Conservation (phyloP, 1,284 basidiomycete genomes). For the Papiliotrema fonsecae region DNA sequence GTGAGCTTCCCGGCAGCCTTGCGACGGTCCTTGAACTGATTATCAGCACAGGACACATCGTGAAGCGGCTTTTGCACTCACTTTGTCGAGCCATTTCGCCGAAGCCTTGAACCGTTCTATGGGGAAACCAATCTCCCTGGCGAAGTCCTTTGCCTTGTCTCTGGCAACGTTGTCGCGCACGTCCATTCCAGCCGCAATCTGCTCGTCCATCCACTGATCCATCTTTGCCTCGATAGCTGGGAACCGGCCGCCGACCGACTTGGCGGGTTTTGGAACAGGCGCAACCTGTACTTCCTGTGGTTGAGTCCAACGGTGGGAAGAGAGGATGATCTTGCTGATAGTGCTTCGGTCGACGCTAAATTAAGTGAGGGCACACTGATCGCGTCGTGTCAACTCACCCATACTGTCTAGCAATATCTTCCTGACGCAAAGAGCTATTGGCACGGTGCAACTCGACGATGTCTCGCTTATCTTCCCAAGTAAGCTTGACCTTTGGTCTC, state of each 20-base stretch:
- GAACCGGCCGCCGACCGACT: constrained; percentile 38
- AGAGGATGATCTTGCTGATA: constrained; percentile 52
- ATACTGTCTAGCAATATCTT: constrained; percentile 49
- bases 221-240: constrained; percentile 50
- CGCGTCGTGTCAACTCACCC: constrained; percentile 17
- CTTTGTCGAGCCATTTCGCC: constrained; percentile 53
- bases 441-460: constrained; percentile 48
- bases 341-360: constrained; percentile 52
- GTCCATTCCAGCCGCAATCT: constrained; percentile 35
- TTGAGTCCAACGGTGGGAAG: constrained; percentile 34
- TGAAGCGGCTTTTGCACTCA: constrained; percentile 33
- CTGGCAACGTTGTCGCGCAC: constrained; percentile 48
- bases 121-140: constrained; percentile 44
- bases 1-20: constrained; percentile 22
- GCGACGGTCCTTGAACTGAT: constrained; percentile 39
- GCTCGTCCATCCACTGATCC: constrained; percentile 45
- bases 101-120: constrained; percentile 52
- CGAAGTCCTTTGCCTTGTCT: constrained; percentile 48
- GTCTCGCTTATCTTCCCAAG: constrained; percentile 46
- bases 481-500: constrained; percentile 44
- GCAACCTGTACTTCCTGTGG: constrained; percentile 22
- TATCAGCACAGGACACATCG: background rate
- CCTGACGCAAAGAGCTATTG: constrained; percentile 43
- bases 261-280: constrained; percentile 20
- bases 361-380: constrained; percentile 1